Evolutionary conservation across 805 yeast species (phyloP).

Genomic region (Wickerhamiella allomyrinae): DNA sequence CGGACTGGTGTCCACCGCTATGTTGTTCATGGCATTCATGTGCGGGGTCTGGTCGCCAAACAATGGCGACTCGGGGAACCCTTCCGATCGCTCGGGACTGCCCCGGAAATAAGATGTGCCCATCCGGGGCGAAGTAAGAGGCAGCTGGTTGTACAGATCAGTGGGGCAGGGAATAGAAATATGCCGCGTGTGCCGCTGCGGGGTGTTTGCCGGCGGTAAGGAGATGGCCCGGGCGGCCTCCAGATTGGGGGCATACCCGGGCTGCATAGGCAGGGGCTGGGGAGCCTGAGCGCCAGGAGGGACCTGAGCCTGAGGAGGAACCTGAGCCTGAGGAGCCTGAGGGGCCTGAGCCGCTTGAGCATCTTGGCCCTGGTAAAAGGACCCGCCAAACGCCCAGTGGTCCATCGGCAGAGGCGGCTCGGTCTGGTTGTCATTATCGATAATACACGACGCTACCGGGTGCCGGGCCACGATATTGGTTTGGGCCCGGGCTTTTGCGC

Average conservation of each 20-base stretch:
- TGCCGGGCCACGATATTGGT: not conserved
- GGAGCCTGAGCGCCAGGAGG: not conserved
- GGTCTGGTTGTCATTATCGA: not conserved
- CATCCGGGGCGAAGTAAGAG: not conserved
- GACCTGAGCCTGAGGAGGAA: too few species aligned
- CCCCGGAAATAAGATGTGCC: not conserved
- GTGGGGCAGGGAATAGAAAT: too few species aligned
- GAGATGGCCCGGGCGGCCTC: too few species aligned
- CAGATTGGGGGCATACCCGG: not conserved
- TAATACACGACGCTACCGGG: not conserved
- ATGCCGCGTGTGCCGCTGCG: too few species aligned
- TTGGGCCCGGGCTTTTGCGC: slow-evolving; percentile 29
- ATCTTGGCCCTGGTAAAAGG: not conserved
- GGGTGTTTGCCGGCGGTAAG: too few species aligned
- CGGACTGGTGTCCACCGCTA: not conserved
- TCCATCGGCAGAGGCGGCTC: not conserved
- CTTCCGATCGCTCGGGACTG: not conserved
- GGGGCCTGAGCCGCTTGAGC: not conserved
- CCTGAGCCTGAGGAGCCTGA: not conserved
- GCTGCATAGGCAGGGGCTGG: not conserved
- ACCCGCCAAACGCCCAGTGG: not conserved
- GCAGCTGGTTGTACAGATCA: too few species aligned
- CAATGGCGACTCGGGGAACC: not conserved
- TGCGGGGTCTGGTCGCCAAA: not conserved
- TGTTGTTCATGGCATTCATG: not conserved